Percentiles rank a stretch among this genome's conserved stretches.
These are phyloP conservation scores for Amaranthus tricolor DNA, from an alignment of 179 eudicot species.

Conservation along the genomic window DNA sequence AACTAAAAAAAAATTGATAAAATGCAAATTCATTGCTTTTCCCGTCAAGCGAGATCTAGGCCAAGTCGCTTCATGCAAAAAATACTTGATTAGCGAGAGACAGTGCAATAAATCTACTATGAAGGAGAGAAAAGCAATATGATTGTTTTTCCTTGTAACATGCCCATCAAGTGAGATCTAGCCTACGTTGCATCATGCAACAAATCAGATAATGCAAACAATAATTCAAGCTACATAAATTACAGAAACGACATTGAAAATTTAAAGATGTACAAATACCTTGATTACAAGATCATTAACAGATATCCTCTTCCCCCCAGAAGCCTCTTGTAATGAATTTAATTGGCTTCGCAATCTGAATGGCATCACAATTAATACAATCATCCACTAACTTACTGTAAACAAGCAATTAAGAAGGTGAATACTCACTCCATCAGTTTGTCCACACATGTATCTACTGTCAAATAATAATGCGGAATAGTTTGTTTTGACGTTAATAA, in stretches of 20 bases:
- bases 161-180: not conserved
- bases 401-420: not conserved
- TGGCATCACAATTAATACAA: constrained; percentile 22
- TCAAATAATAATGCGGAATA: constrained; percentile 93
- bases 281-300: constrained; percentile 94
- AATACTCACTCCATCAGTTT: constrained; percentile 85
- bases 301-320: constrained; percentile 90
- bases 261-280: constrained; percentile 38
- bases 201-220: constrained; percentile 1
- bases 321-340: constrained; percentile 82
- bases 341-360: constrained; percentile 68
- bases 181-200: not conserved
- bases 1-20: not conserved
- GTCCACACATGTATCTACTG: constrained; percentile 96
- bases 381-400: not conserved
- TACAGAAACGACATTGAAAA: not conserved
- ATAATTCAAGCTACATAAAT: not conserved
- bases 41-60: not conserved
- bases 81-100: not conserved
- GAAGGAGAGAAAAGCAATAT: no score
- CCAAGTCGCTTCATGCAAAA: not conserved
- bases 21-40: not conserved
- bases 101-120: no score
- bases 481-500: constrained; percentile 90
- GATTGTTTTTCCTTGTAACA: not conserved